A percentile compares a stretch with the other conserved stretches of the same genome.
Conservation (phyloP, 345 rosid species). For the Eucalyptus decipiens region DNA sequence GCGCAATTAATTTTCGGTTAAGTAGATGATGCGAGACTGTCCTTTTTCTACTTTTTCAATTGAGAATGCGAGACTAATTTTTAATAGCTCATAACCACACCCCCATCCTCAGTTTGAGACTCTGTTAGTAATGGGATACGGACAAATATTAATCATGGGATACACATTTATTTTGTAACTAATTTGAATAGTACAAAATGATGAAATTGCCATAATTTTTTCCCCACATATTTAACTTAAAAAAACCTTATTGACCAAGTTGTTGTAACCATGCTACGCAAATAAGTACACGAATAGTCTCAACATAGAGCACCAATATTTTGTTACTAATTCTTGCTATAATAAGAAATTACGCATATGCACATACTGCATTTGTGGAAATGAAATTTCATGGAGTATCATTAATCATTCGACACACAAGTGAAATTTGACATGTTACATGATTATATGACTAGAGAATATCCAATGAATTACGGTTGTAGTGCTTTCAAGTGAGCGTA, state of each 20-base stretch:
- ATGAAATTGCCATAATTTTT: neutral
- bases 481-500: neutral
- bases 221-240: neutral
- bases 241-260: neutral
- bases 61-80: neutral
- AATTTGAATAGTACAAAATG: neutral
- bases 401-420: neutral
- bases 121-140: too few relatives aligned
- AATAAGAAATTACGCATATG: neutral
- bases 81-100: too few relatives aligned
- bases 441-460: neutral
- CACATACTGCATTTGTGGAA: neutral
- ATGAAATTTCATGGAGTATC: neutral
- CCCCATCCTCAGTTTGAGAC: too few relatives aligned
- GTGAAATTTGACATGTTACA: neutral
- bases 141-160: neutral
- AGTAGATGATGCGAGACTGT: neutral
- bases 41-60: neutral
- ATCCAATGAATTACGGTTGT: neutral
- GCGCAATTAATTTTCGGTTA: too few relatives aligned
- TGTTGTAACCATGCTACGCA: neutral
- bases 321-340: neutral
- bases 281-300: neutral
- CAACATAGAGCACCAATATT: neutral
- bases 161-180: too few relatives aligned